Evolutionary conservation across 805 yeast species (phyloP), one percentile per base, ranked within the genome.

Genomic region (Brettanomyces custersianus): DNA sequence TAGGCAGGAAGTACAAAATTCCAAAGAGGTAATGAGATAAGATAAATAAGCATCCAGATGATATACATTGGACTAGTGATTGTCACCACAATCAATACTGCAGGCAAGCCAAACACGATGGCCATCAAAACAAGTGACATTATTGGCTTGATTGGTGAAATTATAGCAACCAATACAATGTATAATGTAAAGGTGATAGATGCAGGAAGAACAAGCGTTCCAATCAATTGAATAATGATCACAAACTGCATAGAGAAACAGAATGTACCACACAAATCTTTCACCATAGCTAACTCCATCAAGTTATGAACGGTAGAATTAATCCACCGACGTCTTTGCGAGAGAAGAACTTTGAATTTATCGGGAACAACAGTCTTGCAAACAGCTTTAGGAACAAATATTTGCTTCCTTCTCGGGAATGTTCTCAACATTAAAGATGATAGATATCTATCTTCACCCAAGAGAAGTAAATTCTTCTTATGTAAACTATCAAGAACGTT

Each of bases 301-400:
- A 87, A 70, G 52, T 87, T 87, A 59, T 87, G 96, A 25, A 87
- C 88, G 0, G 96, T 88, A 4, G 96, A 87, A 58, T 87, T 87
- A 48, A 87, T 87, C 96, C 96, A 87, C 56, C 96, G 82, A 63
- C 96, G 84, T 57, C 96, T 80, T 57, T 87, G 96, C 1, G 95
- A 87, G 32, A 87, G 65, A 44, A 87, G 65, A 33, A 87, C 92
- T 43, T 61, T 69, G 55, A 87, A 87, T 33, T 69, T 68, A 48
- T 79, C 81, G 0, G 96, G 96, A n/a, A 80, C 96, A 41, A 85
- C 61, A 1, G 96, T 87, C 52, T 85, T 85, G 63, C 96, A 87
- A 4, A 83, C 90, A 5, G 96, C 96, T 55, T 85, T 85, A 2
- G 95, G 80, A 10, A 88, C 79, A 54, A 87, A 87, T 12, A 86